These are phyloP conservation scores for Fusarium miscanthi DNA, from an alignment of 2,329 filamentous ascomycete species.

Conservation along the genomic window DNA sequence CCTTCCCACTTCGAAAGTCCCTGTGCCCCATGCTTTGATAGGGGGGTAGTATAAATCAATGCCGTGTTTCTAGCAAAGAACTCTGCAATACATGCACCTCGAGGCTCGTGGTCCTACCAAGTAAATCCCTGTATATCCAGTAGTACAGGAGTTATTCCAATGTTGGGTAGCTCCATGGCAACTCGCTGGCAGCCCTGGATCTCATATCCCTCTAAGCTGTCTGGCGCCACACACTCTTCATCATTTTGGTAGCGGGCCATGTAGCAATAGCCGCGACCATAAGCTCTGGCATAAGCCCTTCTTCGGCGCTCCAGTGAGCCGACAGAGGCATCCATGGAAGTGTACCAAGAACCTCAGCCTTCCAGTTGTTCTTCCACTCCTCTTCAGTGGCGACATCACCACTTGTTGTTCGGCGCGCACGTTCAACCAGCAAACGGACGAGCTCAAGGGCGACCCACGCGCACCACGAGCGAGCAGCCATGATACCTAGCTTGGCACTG, in stretches of 20 bases:
- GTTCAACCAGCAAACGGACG: conserved; percentile 67
- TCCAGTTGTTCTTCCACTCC: conserved; percentile 65
- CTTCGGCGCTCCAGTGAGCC: conserved; percentile 81
- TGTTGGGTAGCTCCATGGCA: not conserved
- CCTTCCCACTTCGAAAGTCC: not conserved
- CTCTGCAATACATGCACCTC: not conserved
- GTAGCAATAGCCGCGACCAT: conserved; percentile 56
- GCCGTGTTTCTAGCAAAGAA: conserved; percentile 13
- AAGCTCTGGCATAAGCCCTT: conserved; percentile 63
- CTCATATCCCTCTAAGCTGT: conserved; percentile 43
- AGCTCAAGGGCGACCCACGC: conserved; percentile 82
- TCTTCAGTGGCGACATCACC: conserved; percentile 49
- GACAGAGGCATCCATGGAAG: conserved; percentile 84
- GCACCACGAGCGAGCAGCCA: conserved; percentile 85
- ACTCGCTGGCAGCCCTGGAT: not conserved
- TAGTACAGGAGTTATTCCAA: not conserved
- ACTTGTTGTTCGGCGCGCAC: conserved; percentile 53
- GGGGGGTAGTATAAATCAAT: conserved; percentile 27
- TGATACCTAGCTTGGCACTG: conserved; percentile 71
- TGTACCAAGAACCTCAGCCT: conserved; percentile 75
- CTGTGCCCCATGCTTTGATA: not conserved
- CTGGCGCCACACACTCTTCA: conserved; percentile 58
- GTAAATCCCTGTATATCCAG: not conserved
- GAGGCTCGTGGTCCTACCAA: not conserved
- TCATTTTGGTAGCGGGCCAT: conserved; percentile 58